These are phyloP conservation scores for Onygena corvina DNA, from an alignment of 2,329 filamentous ascomycete genomes.

Conservation along the genomic window DNA sequence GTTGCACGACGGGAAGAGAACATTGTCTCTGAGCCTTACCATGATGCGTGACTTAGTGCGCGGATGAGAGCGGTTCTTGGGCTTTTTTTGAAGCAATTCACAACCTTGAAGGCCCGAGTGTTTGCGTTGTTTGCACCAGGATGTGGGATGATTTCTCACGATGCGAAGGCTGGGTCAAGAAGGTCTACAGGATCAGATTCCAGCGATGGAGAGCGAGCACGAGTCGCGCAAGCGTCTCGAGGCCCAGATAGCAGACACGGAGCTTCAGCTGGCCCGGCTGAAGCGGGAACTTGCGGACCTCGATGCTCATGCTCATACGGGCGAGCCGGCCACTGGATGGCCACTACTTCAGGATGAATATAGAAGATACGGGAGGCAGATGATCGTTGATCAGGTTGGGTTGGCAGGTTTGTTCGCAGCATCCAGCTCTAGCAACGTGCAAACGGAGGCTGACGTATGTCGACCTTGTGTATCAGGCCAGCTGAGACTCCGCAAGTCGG, in stretches of 20 bases:
- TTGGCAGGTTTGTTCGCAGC: slow-evolving; percentile 47
- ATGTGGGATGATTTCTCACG: not conserved
- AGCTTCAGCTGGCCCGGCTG: slow-evolving; percentile 26
- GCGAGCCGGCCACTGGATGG: slow-evolving; percentile 41
- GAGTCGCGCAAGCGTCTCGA: slow-evolving; percentile 11
- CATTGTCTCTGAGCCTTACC: slow-evolving; percentile 3
- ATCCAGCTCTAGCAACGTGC: not conserved
- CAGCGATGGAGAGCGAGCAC: slow-evolving; percentile 1
- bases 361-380: slow-evolving; percentile 74
- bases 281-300: slow-evolving; percentile 25
- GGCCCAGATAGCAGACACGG: slow-evolving; percentile 27
- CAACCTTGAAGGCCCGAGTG: not conserved
- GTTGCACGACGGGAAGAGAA: not conserved
- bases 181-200: too few species aligned
- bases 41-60: slow-evolving; percentile 2
- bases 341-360: slow-evolving; percentile 64
- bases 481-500: slow-evolving; percentile 55
- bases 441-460: too few species aligned
- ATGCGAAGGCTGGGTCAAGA: too few species aligned
- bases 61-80: not conserved
- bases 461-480: slow-evolving; percentile 48
- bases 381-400: slow-evolving; percentile 75
- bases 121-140: slow-evolving; percentile 2
- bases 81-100: not conserved
- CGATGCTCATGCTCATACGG: slow-evolving; percentile 1